Evolutionary conservation across 129 eudicot species (phyloP).

Genomic region (Heracleum sosnowskyi): DNA sequence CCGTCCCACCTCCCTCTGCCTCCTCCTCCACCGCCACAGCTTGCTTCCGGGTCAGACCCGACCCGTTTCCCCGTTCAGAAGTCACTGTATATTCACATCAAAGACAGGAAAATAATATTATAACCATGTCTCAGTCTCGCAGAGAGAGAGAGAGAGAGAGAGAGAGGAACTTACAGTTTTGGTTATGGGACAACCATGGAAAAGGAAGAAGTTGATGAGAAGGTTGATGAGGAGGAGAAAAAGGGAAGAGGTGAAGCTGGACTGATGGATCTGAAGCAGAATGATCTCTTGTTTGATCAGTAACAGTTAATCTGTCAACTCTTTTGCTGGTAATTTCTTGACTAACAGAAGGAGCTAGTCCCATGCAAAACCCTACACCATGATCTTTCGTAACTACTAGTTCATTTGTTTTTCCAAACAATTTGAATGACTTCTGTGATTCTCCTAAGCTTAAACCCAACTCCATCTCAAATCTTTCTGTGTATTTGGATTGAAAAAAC

Average conservation of each 20-base stretch:
- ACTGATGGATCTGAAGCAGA: conserved; percentile 40
- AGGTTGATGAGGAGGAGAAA: conserved; percentile 46
- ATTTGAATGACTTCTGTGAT: conserved; percentile 38
- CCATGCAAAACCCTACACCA: conserved; percentile 75
- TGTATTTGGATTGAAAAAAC: too few species aligned
- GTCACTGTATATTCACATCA: conserved; percentile 27
- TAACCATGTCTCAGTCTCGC: too few species aligned
- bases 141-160: too few species aligned
- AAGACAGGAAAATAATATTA: background rate
- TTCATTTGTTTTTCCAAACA: conserved; percentile 30
- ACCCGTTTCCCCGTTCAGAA: conserved; percentile 39
- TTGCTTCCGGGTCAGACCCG: conserved; percentile 8
- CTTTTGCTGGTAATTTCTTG: background rate
- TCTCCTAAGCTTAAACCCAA: conserved; percentile 90
- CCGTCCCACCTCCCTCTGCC: conserved; percentile 30
- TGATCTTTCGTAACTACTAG: background rate
- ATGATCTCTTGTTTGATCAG: conserved; percentile 23
- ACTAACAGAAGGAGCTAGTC: conserved; percentile 16
- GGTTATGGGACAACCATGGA: conserved; percentile 53
- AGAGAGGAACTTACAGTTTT: conserved; percentile 35
- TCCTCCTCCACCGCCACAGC: conserved; percentile 20
- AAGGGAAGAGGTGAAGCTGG: conserved; percentile 84
- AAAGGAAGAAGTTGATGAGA: conserved; percentile 35
- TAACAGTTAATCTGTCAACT: background rate
- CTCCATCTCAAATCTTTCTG: conserved; percentile 38